Evolutionary conservation across 2,329 filamentous ascomycete genomes (phyloP), one percentile per base, ranked within the genome.

Genomic region (Plectosphaerella sp.): DNA sequence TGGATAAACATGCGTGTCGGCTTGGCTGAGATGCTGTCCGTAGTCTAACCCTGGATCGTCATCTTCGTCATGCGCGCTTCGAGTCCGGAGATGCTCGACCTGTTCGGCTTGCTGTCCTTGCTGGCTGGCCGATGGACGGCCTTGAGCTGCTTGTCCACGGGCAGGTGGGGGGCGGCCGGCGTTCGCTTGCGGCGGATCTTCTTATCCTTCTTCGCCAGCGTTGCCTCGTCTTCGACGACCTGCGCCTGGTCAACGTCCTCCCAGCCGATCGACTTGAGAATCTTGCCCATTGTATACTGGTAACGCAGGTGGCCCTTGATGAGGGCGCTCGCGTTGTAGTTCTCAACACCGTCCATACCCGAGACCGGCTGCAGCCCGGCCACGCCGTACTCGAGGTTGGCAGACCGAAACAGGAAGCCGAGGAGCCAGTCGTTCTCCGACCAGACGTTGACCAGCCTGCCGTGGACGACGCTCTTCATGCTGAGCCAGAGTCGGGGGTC

Each of bases 361-460:
- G 82, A 75, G 33, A 94, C 81, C 15, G 80, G 79, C 65, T 96
- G 88, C 16, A 97, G 72, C 1, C 93, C 93, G 0, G 92, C 91
- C 35, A 97, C 79, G 2, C 93, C 92, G 55, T 88, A 86, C 58
- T 94, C 86, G 48, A 93, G 81, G 59, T 87, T 91, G 50, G 88
- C 89, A 3, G 84, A 89, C 48, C 93, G 86, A 66, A 93, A 96
- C 39, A 97, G 75, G 65, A 97, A 96, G 1, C 85, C 91, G 3
- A 97, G 83, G 22, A 97, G 84, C 58, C 90, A 91, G 67, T 97
- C 93, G 46, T 90, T 89, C 49, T 87, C 84, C 1, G 89, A 95
- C 66, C 87, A 97, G 4, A 94, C 91, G 60, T 97, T 97, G 63
- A 97, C 79, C n/a, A 97, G 76, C 20, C 91, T 83, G 0, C 92